Evolutionary conservation across 2,329 filamentous ascomycete genomes (phyloP).

Genomic region (Geosmithia flava): DNA sequence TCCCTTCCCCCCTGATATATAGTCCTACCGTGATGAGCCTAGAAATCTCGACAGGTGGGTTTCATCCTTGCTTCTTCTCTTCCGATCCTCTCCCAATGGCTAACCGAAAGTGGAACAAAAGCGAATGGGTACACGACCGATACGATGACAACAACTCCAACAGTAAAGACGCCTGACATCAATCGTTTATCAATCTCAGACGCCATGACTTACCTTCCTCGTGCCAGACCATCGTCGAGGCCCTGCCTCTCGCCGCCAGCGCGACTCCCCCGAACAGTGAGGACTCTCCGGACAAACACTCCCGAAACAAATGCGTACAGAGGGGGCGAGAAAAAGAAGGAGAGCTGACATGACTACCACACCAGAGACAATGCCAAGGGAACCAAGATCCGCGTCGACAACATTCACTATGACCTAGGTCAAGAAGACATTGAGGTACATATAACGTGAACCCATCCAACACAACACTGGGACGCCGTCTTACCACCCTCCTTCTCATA

Average conservation of each 20-base stretch:
- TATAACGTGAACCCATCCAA: not conserved
- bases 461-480: not conserved
- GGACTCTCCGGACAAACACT: not conserved
- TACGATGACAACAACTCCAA: constrained; percentile 57
- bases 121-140: constrained; percentile 91
- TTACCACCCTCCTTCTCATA: constrained; percentile 17
- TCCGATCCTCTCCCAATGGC: not conserved
- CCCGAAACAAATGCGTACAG: not conserved
- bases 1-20: constrained; percentile 23
- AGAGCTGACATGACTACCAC: not conserved
- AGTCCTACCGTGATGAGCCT: constrained; percentile 50
- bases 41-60: constrained; percentile 61
- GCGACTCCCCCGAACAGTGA: constrained; percentile 26
- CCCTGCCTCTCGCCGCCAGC: constrained; percentile 27
- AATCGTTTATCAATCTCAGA: not conserved
- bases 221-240: constrained; percentile 23
- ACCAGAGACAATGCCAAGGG: constrained; percentile 28
- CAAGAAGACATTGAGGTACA: constrained; percentile 69
- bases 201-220: constrained; percentile 9
- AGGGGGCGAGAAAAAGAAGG: not conserved
- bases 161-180: constrained; percentile 13
- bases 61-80: not conserved
- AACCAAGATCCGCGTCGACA: constrained; percentile 71
- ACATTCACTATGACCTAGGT: constrained; percentile 84
- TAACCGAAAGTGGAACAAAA: constrained; percentile 15